A percentile compares a stretch with the other conserved stretches of the same genome.
Conservation (phyloP, 345 rosid genomes). For the Citrus mangshanensis region DNA sequence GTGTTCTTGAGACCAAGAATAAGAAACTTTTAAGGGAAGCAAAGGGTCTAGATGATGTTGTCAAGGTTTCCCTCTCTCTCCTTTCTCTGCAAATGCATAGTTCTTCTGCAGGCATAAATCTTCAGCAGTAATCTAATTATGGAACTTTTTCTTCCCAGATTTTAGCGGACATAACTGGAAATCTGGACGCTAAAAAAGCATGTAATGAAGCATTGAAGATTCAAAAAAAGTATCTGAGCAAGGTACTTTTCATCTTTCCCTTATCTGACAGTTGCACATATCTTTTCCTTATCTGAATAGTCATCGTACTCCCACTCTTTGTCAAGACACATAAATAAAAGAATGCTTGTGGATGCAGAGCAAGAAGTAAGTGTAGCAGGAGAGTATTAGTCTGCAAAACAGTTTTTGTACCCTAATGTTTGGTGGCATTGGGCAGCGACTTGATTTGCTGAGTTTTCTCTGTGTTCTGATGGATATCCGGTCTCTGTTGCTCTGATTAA, state of each 20-base stretch:
- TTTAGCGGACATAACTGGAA: conserved; percentile 66
- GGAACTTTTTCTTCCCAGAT: conserved; percentile 43
- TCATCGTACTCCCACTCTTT: neutral
- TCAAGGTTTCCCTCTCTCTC: conserved; percentile 43
- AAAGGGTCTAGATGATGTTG: conserved; percentile 85
- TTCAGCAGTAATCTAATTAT: conserved; percentile 5
- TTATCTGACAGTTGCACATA: no score
- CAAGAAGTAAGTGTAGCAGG: conserved; percentile 26
- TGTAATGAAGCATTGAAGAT: conserved; percentile 79
- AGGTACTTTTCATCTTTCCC: conserved; percentile 36
- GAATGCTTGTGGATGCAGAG: conserved; percentile 35
- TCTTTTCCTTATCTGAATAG: neutral
- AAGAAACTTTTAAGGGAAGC: conserved; percentile 83
- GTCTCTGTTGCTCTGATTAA: neutral
- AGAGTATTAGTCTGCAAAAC: neutral
- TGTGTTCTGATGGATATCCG: neutral
- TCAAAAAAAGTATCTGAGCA: conserved; percentile 69
- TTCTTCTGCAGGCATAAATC: neutral
- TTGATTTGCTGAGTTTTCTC: neutral
- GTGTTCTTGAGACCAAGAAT: conserved; percentile 85
- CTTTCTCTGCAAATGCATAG: neutral
- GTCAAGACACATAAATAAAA: neutral
- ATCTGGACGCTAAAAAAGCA: conserved; percentile 79
- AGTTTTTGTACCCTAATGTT: neutral
- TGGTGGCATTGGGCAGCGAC: neutral